Evolutionary conservation across 2,329 filamentous ascomycete species (phyloP).

Genomic region (Lachnellula cervina): DNA sequence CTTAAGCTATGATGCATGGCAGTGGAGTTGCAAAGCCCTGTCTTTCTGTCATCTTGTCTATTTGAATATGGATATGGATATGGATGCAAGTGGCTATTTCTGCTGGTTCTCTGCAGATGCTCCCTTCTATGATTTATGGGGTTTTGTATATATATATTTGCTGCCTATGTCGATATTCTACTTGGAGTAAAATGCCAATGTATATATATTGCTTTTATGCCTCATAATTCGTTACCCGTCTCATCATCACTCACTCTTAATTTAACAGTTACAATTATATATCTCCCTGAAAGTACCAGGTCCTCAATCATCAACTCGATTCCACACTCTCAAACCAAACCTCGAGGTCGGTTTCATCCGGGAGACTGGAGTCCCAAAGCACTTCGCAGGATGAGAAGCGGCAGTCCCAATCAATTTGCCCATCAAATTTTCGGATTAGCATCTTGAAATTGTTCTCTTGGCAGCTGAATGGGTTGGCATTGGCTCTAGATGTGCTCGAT

Average conservation of each 20-base stretch:
- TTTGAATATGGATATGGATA: too few species aligned
- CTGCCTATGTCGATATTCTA: too few species aligned
- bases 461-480: background rate
- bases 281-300: background rate
- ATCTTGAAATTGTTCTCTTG: background rate
- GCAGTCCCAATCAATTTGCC: background rate
- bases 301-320: background rate
- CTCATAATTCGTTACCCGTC: background rate
- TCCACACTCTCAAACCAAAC: background rate
- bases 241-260: background rate
- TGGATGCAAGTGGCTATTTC: background rate
- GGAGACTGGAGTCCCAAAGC: background rate
- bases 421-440: background rate
- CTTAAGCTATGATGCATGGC: conserved; percentile 32
- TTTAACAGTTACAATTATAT: background rate
- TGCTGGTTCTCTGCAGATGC: background rate
- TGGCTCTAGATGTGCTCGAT: background rate
- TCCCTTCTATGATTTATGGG: background rate
- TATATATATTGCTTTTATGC: background rate
- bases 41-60: conserved; percentile 47
- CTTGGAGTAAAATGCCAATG: background rate
- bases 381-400: background rate
- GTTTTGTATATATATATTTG: too few species aligned
- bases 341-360: background rate
- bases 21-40: conserved; percentile 52